A percentile compares a stretch with the other conserved stretches of the same genome.
Conservation (phyloP, 371 early-diverging fungal genomes). For the Apophysomyces variabilis region DNA sequence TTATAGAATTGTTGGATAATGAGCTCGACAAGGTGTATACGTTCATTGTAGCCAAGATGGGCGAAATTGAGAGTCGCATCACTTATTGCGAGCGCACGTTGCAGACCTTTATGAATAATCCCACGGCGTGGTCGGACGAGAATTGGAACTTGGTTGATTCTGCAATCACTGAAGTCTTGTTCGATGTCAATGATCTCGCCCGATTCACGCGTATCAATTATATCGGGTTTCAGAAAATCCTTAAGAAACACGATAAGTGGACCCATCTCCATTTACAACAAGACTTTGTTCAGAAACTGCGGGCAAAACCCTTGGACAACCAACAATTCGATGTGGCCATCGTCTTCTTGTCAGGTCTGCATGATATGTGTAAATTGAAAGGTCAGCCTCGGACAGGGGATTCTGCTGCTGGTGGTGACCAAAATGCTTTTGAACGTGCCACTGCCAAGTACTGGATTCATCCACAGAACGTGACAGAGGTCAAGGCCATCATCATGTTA, state of each 20-base stretch:
- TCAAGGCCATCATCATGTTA: slow-evolving; percentile 88
- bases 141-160: slow-evolving; percentile 28
- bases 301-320: slow-evolving; percentile 23
- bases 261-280: slow-evolving; percentile 67
- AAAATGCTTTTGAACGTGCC: slow-evolving; percentile 78
- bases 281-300: slow-evolving; percentile 76
- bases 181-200: slow-evolving; percentile 81
- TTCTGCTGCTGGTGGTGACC: slow-evolving; percentile 7
- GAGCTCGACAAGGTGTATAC: slow-evolving; percentile 89
- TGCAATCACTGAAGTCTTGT: slow-evolving; percentile 32
- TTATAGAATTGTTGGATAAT: slow-evolving; percentile 67
- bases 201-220: slow-evolving; percentile 90
- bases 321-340: slow-evolving; percentile 38
- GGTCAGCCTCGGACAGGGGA: slow-evolving; percentile 22
- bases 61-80: slow-evolving; percentile 73
- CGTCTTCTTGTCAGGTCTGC: slow-evolving; percentile 26
- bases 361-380: slow-evolving; percentile 29
- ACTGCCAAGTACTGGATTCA: slow-evolving; percentile 99
- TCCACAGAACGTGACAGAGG: slow-evolving; percentile 94
- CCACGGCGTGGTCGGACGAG: slow-evolving; percentile 6
- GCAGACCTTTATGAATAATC: slow-evolving; percentile 21
- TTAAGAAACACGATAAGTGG: slow-evolving; percentile 88
- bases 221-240: slow-evolving; percentile 85
- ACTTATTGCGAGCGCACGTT: slow-evolving; percentile 73
- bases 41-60: slow-evolving; percentile 78